Conservation (phyloP, 805 yeast genomes). For the Jamesozyma spencerorum region DNA sequence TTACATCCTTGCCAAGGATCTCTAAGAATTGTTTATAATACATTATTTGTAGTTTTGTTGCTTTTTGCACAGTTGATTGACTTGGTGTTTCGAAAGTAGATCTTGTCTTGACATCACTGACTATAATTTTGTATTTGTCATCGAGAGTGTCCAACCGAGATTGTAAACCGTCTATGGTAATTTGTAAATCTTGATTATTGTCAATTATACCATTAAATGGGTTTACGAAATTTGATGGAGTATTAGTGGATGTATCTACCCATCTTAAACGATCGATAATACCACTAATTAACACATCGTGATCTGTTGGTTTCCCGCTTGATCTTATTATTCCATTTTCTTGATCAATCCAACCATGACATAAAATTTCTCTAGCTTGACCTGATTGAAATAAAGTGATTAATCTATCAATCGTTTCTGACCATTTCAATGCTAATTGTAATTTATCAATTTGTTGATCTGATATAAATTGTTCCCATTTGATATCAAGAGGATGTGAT, state of each 20-base stretch:
- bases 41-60: slow-evolving; percentile 51
- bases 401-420: slow-evolving; percentile 36
- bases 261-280: slow-evolving; percentile 44
- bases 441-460: slow-evolving; percentile 14
- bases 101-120: slow-evolving; percentile 59
- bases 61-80: slow-evolving; percentile 39
- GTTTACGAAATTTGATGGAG: too few species aligned
- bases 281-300: slow-evolving; percentile 49
- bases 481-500: slow-evolving; percentile 33
- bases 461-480: slow-evolving; percentile 11
- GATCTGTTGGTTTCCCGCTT: slow-evolving; percentile 1
- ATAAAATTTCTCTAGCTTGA: slow-evolving; percentile 46
- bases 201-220: not conserved
- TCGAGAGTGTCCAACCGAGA: not conserved
- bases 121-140: slow-evolving; percentile 21
- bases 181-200: not conserved
- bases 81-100: slow-evolving; percentile 35
- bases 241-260: slow-evolving; percentile 1
- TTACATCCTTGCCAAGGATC: slow-evolving; percentile 23
- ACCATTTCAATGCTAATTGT: slow-evolving; percentile 31
- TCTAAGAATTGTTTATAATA: slow-evolving; percentile 47
- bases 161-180: too few species aligned
- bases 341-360: slow-evolving; percentile 42
- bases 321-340: not conserved
- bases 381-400: slow-evolving; percentile 39